These are phyloP conservation scores for Amanita polypyramis DNA, from an alignment of 768 basidiomycete genomes.

Conservation along the genomic window DNA sequence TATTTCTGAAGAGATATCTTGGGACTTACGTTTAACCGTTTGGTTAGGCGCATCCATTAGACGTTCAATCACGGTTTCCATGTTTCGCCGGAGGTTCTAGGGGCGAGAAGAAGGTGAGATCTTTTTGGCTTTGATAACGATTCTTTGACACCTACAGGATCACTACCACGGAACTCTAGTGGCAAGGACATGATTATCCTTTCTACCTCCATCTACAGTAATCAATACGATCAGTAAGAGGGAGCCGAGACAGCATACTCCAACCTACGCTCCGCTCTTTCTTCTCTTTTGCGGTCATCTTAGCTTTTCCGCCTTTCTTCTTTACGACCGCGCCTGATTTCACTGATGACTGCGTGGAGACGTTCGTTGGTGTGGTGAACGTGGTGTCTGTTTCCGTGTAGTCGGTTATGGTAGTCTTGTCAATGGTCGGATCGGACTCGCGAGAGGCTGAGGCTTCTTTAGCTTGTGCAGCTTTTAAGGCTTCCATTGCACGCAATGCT, in stretches of 20 bases:
- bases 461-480: slow-evolving; percentile 29
- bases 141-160: slow-evolving; percentile 52
- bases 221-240: background rate
- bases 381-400: slow-evolving; percentile 31
- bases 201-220: slow-evolving; percentile 46
- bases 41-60: slow-evolving; percentile 54
- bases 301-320: slow-evolving; percentile 53
- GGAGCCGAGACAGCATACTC: background rate
- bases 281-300: slow-evolving; percentile 71
- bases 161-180: slow-evolving; percentile 83
- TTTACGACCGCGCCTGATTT: slow-evolving; percentile 30
- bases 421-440: slow-evolving; percentile 21
- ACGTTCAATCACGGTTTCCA: slow-evolving; percentile 72
- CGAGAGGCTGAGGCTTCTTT: slow-evolving; percentile 23
- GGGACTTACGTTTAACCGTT: slow-evolving; percentile 55
- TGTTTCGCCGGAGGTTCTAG: slow-evolving; percentile 63
- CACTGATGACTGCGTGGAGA: slow-evolving; percentile 24
- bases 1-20: background rate
- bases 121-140: background rate
- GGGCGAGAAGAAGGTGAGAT: background rate
- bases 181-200: slow-evolving; percentile 68
- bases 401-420: slow-evolving; percentile 32
- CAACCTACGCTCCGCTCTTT: slow-evolving; percentile 62
- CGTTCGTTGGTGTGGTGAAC: slow-evolving; percentile 19
- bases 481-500: slow-evolving; percentile 44